A percentile compares a stretch with the other conserved stretches of the same genome.
These are phyloP conservation scores for Tetragonia tetragonoides DNA, from an alignment of 148 eudicot genomes.

Conservation along the genomic window DNA sequence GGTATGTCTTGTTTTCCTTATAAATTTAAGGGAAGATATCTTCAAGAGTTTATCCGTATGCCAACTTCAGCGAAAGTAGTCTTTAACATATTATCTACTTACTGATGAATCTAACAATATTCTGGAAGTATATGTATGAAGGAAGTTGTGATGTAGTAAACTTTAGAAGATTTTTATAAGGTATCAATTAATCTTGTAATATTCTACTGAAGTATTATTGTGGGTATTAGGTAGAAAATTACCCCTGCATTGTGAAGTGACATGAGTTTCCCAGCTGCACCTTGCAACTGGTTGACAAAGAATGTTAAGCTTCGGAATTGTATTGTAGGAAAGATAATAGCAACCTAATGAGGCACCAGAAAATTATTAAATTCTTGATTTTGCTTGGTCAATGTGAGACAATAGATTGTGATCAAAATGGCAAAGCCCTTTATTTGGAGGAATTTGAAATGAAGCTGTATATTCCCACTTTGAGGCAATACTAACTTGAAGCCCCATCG, in stretches of 20 bases:
- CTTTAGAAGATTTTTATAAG: not conserved
- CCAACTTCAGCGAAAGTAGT: not conserved
- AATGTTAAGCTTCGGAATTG: not conserved
- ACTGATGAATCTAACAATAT: not conserved
- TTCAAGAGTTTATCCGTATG: not conserved
- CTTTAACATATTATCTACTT: not conserved
- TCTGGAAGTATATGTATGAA: not conserved
- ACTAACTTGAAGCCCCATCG: not conserved
- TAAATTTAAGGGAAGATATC: not conserved
- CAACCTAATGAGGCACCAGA: not conserved
- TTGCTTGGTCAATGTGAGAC: not conserved
- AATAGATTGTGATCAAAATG: not conserved
- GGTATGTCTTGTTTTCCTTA: conserved; percentile 43
- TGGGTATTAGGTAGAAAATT: not conserved
- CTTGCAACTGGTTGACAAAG: not conserved
- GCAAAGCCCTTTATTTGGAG: not conserved
- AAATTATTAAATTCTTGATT: not conserved
- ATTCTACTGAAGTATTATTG: not conserved
- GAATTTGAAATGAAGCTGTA: not conserved
- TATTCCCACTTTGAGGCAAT: not conserved
- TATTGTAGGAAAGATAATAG: not conserved
- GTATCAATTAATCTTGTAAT: not conserved
- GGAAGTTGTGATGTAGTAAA: not conserved
- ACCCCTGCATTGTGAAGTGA: not conserved
- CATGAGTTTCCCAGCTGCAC: not conserved